phyloP scores from a whole-genome alignment of 805 yeast species.

The Vanderwaltozyma yarrowii region DNA sequence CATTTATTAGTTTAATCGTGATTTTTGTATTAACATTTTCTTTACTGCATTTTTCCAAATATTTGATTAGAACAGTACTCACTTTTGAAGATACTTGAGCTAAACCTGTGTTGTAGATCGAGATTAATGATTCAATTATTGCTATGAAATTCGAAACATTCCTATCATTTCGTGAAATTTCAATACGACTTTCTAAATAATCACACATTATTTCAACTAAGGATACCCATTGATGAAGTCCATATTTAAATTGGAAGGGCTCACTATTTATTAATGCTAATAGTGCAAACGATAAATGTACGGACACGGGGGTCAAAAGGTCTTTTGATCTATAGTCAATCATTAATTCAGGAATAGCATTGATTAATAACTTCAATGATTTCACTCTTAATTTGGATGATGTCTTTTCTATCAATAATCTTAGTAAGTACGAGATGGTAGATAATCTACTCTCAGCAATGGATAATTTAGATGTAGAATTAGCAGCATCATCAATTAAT shows the following conservation, averaged over 20 bases:
- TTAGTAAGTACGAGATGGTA: slow-evolving; percentile 17
- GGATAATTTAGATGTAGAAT: slow-evolving; percentile 28
- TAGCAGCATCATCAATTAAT: slow-evolving; percentile 1
- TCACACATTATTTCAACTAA: slow-evolving; percentile 10
- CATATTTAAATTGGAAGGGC: slow-evolving; percentile 17
- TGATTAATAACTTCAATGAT: slow-evolving; percentile 14
- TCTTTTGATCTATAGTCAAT: slow-evolving; percentile 4
- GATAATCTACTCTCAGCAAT: slow-evolving; percentile 22
- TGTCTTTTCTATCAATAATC: slow-evolving; percentile 24
- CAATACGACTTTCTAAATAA: slow-evolving; percentile 8
- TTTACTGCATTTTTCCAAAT: slow-evolving; percentile 14
- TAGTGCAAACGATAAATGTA: slow-evolving; percentile 19
- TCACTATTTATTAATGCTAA: slow-evolving; percentile 12
- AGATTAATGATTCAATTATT: slow-evolving; percentile 16
- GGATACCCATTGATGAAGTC: slow-evolving; percentile 18
- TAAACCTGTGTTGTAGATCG: slow-evolving; percentile 19
- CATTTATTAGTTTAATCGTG: slow-evolving; percentile 38
- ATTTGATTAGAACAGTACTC: slow-evolving; percentile 11
- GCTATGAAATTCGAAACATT: slow-evolving; percentile 20
- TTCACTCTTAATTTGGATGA: slow-evolving; percentile 17
- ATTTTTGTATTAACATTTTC: slow-evolving; percentile 26
- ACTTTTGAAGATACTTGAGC: slow-evolving; percentile 12
- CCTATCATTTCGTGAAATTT: slow-evolving; percentile 16
- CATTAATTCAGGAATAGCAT: slow-evolving; percentile 20
- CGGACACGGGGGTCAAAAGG: slow-evolving; percentile 13